Evolutionary conservation across 2,329 filamentous ascomycete species (phyloP).

Genomic region (Colletotrichum endophyticum): DNA sequence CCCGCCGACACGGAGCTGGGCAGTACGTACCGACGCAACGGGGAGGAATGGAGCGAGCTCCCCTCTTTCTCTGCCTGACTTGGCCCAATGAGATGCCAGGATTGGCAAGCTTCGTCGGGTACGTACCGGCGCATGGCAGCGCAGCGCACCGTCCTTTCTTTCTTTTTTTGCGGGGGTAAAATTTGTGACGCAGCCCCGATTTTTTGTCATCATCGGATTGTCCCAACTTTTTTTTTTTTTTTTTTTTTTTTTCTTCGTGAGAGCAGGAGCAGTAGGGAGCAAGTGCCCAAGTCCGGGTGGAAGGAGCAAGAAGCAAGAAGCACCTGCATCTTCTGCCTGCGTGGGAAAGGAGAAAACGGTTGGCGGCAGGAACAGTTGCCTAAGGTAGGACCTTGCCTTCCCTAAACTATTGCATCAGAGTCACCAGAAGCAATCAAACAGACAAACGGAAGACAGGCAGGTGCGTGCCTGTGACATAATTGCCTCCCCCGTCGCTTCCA

Average conservation of each 20-base stretch:
- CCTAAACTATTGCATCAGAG: not conserved
- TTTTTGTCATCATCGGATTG: slow-evolving; percentile 18
- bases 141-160: not conserved
- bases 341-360: not conserved
- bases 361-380: not conserved
- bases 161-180: slow-evolving; percentile 22
- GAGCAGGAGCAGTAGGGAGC: not conserved
- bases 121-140: not conserved
- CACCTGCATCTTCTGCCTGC: not conserved
- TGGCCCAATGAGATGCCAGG: not conserved
- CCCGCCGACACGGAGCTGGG: not conserved
- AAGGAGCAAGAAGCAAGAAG: not conserved
- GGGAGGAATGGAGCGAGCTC: not conserved
- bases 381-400: not conserved
- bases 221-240: not conserved
- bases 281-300: not conserved
- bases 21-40: not conserved
- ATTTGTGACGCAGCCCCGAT: slow-evolving; percentile 23
- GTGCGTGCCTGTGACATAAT: not conserved
- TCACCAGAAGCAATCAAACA: not conserved
- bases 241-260: not conserved
- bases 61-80: not conserved
- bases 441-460: not conserved
- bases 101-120: not conserved
- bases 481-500: not conserved